These are phyloP conservation scores for Fraxinus nigra DNA, from an alignment of 305 asterid species.

Conservation along the genomic window DNA sequence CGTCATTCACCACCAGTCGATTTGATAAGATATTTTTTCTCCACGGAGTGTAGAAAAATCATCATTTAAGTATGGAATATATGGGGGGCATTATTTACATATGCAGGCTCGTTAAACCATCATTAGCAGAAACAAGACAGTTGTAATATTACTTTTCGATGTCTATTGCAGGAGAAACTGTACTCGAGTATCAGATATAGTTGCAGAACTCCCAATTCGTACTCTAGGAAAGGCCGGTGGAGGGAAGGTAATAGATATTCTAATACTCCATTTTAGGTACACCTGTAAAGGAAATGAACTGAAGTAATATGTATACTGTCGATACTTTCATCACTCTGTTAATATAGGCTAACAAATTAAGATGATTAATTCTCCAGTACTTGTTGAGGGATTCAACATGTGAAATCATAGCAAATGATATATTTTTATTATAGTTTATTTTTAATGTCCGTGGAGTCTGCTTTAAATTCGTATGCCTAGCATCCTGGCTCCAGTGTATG, in stretches of 20 bases:
- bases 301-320: neutral
- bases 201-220: neutral
- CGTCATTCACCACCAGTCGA: neutral
- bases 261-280: neutral
- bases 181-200: conserved; percentile 37
- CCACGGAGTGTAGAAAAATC: neutral
- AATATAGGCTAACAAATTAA: neutral
- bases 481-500: neutral
- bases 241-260: neutral
- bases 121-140: neutral
- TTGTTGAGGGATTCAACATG: neutral
- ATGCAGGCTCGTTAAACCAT: neutral
- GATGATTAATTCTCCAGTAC: neutral
- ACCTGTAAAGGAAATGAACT: neutral
- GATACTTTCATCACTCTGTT: neutral
- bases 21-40: neutral
- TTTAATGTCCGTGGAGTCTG: neutral
- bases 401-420: neutral
- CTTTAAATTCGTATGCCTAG: neutral
- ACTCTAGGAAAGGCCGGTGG: neutral
- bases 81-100: neutral
- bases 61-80: neutral
- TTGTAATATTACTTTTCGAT: neutral
- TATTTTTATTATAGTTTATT: neutral
- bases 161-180: conserved; percentile 45